These are phyloP conservation scores for Colletotrichum filicis DNA, from an alignment of 2,329 filamentous ascomycete species.

Conservation along the genomic window DNA sequence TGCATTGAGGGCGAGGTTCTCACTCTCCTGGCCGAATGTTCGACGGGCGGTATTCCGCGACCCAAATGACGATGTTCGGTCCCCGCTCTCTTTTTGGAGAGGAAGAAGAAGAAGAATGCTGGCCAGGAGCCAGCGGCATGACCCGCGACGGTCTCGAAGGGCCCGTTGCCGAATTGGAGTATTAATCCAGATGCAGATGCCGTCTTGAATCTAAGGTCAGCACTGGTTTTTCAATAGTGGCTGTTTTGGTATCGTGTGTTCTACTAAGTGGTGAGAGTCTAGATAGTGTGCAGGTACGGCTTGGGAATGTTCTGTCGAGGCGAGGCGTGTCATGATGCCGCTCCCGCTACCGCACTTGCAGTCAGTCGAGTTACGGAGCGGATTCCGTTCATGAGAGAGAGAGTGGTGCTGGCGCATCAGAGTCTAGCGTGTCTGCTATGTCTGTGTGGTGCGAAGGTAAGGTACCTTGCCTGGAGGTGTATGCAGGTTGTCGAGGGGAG, in stretches of 20 bases:
- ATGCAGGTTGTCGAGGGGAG: not conserved
- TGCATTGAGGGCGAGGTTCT: not conserved
- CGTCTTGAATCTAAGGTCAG: not conserved
- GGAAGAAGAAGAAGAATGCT: not conserved
- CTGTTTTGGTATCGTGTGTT: not conserved
- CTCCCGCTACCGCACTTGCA: not conserved
- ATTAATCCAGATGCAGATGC: not conserved
- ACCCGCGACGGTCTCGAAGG: not conserved
- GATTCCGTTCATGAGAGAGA: not conserved
- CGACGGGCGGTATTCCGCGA: not conserved
- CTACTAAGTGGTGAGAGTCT: not conserved
- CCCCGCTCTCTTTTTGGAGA: not conserved
- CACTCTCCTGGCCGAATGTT: not conserved
- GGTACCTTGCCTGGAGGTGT: not conserved
- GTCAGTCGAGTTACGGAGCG: not conserved
- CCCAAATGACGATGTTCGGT: not conserved
- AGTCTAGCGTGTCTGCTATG: not conserved
- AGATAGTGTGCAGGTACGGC: not conserved
- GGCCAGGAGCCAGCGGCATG: constrained; percentile 1
- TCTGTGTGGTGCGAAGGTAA: not conserved
- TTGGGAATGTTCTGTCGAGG: not conserved
- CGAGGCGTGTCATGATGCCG: not conserved
- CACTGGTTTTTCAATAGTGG: not conserved
- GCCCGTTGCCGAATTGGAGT: not conserved
- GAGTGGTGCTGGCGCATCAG: not conserved